Percentiles rank a stretch among this genome's conserved stretches.
Evolutionary conservation across 148 eudicot species (phyloP).

Genomic region (Drosera capensis): DNA sequence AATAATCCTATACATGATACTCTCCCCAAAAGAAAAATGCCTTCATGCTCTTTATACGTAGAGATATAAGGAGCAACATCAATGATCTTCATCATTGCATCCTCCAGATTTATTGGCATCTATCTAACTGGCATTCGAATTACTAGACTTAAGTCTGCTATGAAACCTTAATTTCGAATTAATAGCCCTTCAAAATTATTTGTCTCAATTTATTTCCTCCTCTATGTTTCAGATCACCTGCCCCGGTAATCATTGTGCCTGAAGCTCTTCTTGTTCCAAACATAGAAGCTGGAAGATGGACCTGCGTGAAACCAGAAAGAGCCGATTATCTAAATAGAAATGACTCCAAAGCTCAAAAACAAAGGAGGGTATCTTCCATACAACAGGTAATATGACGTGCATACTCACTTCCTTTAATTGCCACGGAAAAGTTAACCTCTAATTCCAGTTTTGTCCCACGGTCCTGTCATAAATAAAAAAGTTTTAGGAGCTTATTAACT

Average conservation of each 20-base stretch:
- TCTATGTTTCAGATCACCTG: constrained; percentile 19
- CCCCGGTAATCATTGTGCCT: constrained; percentile 13
- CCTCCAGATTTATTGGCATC: no score
- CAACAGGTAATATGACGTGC: constrained; percentile 18
- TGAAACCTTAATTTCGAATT: background rate
- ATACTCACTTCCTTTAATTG: background rate
- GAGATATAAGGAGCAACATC: no score
- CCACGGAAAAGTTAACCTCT: no score
- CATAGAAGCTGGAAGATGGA: constrained; percentile 55
- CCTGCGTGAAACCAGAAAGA: constrained; percentile 41
- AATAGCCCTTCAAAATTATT: constrained; percentile 1
- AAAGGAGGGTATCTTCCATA: constrained; percentile 19
- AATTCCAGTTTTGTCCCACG: background rate
- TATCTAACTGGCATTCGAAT: no score
- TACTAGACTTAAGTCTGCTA: background rate
- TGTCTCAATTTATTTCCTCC: constrained; percentile 1
- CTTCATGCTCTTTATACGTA: background rate
- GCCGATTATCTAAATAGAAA: constrained; percentile 11
- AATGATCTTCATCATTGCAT: no score
- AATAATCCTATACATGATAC: background rate
- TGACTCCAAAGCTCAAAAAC: constrained; percentile 18
- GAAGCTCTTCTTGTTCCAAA: constrained; percentile 27
- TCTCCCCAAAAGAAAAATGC: background rate
- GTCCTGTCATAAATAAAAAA: background rate
- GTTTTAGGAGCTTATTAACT: no score